phyloP scores from a whole-genome alignment of 2,329 filamentous ascomycete genomes.

The Sclerotinia sclerotiorum region DNA sequence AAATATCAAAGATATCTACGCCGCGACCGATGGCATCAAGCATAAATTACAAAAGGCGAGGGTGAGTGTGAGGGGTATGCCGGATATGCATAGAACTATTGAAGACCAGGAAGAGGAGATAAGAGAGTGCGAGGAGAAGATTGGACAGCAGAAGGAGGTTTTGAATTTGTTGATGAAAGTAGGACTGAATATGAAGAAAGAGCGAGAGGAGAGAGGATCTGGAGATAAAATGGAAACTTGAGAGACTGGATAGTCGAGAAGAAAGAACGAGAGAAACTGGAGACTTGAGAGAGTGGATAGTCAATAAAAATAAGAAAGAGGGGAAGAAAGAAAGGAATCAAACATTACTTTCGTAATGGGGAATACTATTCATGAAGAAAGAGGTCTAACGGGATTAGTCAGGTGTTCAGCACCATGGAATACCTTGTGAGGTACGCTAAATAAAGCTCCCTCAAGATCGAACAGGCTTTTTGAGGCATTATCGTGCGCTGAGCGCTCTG shows the following conservation, averaged over 20 bases:
- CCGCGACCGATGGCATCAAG: constrained; percentile 75
- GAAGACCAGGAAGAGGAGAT: constrained; percentile 74
- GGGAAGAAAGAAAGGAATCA: neutral
- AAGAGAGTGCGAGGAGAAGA: constrained; percentile 60
- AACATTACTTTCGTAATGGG: neutral
- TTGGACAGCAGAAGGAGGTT: constrained; percentile 60
- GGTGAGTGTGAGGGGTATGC: constrained; percentile 61
- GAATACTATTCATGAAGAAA: neutral
- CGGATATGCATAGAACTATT: constrained; percentile 66
- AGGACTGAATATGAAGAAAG: constrained; percentile 46
- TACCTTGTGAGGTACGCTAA: constrained; percentile 11
- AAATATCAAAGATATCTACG: constrained; percentile 69
- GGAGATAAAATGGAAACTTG: constrained; percentile 22
- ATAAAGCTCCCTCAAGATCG: neutral
- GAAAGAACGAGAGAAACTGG: neutral
- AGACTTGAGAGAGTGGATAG: constrained; percentile 13
- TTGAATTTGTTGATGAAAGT: constrained; percentile 55
- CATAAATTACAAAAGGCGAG: constrained; percentile 81
- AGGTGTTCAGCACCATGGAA: neutral
- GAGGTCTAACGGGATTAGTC: neutral
- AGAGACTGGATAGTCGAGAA: neutral
- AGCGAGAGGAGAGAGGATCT: constrained; percentile 34
- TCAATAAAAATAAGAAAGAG: neutral
- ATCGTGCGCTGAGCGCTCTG: neutral
- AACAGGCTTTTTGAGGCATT: neutral